These are phyloP conservation scores for Paramyrothecium sp. DNA, from an alignment of 2,329 filamentous ascomycete genomes.

Conservation along the genomic window DNA sequence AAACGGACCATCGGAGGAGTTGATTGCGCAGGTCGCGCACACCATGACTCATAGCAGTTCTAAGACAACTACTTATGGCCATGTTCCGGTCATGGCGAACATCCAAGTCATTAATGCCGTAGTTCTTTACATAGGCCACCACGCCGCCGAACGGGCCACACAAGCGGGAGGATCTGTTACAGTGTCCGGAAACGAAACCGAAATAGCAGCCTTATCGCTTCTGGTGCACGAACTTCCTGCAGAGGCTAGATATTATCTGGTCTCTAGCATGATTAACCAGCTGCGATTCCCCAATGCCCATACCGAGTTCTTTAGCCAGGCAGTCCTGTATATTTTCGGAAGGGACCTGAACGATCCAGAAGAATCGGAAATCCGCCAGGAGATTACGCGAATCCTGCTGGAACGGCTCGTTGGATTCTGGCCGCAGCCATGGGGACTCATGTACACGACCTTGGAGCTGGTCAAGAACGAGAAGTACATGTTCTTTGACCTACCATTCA, in stretches of 20 bases:
- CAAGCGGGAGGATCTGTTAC: conserved; percentile 60
- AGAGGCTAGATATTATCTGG: conserved; percentile 80
- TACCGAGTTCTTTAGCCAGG: conserved; percentile 90
- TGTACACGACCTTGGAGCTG: conserved; percentile 84
- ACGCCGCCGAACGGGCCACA: conserved; percentile 61
- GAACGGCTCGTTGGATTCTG: conserved; percentile 87
- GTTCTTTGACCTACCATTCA: conserved; percentile 91
- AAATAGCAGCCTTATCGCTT: conserved; percentile 72
- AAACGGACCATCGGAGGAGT: conserved; percentile 66
- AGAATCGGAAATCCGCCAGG: conserved; percentile 80
- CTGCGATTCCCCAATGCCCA: conserved; percentile 85
- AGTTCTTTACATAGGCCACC: conserved; percentile 76
- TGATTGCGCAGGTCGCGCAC: conserved; percentile 73
- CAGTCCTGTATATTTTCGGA: conserved; percentile 81
- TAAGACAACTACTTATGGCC: conserved; percentile 63
- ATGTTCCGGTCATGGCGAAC: conserved; percentile 67
- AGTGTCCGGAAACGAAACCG: conserved; percentile 37
- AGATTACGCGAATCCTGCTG: conserved; percentile 83
- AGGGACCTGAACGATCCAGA: conserved; percentile 71
- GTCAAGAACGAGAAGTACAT: conserved; percentile 87
- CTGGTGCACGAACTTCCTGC: conserved; percentile 73
- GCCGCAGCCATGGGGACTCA: conserved; percentile 93
- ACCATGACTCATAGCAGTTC: conserved; percentile 62
- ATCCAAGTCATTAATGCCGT: conserved; percentile 74
- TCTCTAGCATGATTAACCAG: conserved; percentile 86